Conservation (phyloP, 306 rosid species). For the Castanea crenata region DNA sequence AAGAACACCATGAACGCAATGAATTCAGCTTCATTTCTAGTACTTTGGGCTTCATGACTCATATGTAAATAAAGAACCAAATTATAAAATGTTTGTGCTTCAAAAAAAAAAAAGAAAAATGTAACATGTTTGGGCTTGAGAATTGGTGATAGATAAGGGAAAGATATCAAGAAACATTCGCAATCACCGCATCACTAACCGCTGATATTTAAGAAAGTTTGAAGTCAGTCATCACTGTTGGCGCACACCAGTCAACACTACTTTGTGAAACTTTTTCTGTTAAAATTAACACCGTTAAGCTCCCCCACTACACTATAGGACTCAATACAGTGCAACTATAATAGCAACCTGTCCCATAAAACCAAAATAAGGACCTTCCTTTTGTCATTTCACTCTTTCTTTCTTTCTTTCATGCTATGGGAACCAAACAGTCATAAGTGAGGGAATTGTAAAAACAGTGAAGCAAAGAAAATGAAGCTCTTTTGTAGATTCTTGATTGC, state of each 20-base stretch:
- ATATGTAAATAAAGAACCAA: neutral
- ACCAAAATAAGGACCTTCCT: neutral
- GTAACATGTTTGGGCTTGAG: neutral
- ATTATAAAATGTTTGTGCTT: neutral
- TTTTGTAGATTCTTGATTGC: constrained; percentile 39
- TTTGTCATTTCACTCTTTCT: neutral
- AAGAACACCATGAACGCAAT: neutral
- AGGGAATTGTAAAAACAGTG: neutral
- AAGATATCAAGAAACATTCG: constrained; percentile 18
- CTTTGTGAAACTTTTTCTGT: constrained; percentile 24
- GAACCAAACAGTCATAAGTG: neutral
- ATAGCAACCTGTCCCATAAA: neutral
- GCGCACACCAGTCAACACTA: constrained; percentile 43
- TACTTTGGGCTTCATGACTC: constrained; percentile 2
- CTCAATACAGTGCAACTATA: neutral
- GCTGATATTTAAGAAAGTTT: constrained; percentile 3
- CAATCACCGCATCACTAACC: constrained; percentile 39
- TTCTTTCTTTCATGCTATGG: neutral
- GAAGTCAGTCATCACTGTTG: constrained; percentile 5
- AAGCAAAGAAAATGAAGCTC: constrained; percentile 24
- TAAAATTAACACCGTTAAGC: constrained; percentile 28
- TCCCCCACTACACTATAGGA: constrained; percentile 30
- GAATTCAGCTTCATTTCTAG: constrained; percentile 23
- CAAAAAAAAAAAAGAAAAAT: no score
- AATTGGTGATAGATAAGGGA: neutral